These are phyloP conservation scores for Fraxinus albicans DNA, from an alignment of 305 asterid species.

Conservation along the genomic window DNA sequence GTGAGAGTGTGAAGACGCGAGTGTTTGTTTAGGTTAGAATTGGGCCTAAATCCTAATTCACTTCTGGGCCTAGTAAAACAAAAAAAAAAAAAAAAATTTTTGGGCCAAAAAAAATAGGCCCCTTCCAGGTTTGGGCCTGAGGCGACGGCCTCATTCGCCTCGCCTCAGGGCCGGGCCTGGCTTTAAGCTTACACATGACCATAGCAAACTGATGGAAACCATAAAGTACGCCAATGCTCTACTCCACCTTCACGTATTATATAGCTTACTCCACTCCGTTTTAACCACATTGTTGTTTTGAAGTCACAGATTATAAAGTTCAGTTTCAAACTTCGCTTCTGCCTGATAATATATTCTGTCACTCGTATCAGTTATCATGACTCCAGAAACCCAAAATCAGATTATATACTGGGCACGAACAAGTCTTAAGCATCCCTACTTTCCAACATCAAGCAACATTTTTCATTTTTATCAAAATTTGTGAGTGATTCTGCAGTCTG, in stretches of 20 bases:
- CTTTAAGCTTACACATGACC: neutral
- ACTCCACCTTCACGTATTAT: neutral
- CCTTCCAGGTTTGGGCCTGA: no score
- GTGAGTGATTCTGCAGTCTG: neutral
- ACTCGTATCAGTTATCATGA: neutral
- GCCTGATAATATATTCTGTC: neutral
- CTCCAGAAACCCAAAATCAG: neutral
- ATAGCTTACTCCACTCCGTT: neutral
- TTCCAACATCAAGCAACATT: neutral
- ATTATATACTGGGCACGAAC: neutral
- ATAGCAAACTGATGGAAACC: neutral
- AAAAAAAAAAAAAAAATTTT: no score
- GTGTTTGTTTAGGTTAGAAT: no score
- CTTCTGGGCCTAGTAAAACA: no score
- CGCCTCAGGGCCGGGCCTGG: no score
- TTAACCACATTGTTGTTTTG: neutral
- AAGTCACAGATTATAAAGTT: neutral
- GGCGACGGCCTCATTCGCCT: no score
- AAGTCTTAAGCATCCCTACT: neutral
- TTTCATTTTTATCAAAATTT: neutral
- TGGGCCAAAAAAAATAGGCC: no score
- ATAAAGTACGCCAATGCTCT: neutral
- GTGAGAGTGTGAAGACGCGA: no score
- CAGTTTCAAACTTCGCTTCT: neutral
- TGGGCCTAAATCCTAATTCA: no score